These are phyloP conservation scores for Verticillium albo-atrum DNA, from an alignment of 2,329 filamentous ascomycete genomes.

Conservation along the genomic window DNA sequence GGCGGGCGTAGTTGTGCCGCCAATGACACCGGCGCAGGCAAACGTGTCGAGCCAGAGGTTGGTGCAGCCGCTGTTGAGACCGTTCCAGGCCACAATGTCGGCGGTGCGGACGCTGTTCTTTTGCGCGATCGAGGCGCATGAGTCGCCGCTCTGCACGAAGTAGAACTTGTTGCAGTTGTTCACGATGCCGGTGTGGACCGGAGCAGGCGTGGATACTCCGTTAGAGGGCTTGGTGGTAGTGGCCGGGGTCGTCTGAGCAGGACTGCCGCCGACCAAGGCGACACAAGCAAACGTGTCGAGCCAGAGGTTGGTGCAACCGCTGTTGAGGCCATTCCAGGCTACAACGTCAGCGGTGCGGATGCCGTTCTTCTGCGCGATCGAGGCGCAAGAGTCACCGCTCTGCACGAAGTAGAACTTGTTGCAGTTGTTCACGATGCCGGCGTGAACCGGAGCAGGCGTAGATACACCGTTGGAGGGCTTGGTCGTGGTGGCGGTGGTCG, in stretches of 20 bases:
- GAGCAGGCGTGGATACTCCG: conserved; percentile 8
- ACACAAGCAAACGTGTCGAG: conserved; percentile 10
- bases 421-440: conserved; percentile 8
- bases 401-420: conserved; percentile 8
- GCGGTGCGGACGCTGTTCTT: neutral
- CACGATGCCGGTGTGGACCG: conserved; percentile 6
- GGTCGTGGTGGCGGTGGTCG: conserved; percentile 7
- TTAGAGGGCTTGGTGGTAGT: conserved; percentile 7
- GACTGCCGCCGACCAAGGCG: conserved; percentile 1
- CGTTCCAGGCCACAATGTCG: neutral
- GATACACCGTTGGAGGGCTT: conserved; percentile 6
- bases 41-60: conserved; percentile 7
- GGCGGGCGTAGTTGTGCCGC: neutral
- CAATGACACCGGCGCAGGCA: conserved; percentile 5
- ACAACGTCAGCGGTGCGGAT: neutral
- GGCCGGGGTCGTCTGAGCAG: neutral
- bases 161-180: conserved; percentile 11
- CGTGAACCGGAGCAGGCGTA: conserved; percentile 9
- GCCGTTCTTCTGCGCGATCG: neutral
- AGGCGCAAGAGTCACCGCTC: conserved; percentile 6
- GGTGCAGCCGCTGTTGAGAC: conserved; percentile 5
- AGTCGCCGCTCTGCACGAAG: conserved; percentile 1
- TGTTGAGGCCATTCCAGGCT: conserved; percentile 1
- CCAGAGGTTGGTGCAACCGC: conserved; percentile 11
- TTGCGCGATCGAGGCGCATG: conserved; percentile 5